These are phyloP conservation scores for Microglena sp. DNA, from an alignment of 139 green algal species.

Conservation along the genomic window DNA sequence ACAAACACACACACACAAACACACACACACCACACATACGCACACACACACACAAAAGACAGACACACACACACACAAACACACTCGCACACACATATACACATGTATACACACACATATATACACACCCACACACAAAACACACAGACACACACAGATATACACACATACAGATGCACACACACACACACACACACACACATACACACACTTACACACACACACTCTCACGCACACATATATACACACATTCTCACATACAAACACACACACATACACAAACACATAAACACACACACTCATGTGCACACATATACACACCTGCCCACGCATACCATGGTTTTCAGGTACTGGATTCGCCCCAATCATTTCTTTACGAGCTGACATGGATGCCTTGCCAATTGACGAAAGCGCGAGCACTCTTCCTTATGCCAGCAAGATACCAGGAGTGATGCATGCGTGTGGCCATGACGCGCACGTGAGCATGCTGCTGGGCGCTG, in stretches of 20 bases:
- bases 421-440: conserved; percentile 2
- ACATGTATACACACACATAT: background rate
- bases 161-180: background rate
- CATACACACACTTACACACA: background rate
- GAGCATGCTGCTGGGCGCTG: conserved; percentile 76
- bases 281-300: no score
- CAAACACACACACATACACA: background rate
- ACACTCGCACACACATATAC: background rate
- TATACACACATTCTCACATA: background rate
- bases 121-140: background rate
- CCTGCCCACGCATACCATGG: no score
- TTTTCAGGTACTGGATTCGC: no score
- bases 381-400: conserved; percentile 89
- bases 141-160: background rate
- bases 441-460: conserved; percentile 69
- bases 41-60: background rate
- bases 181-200: conserved; percentile 1
- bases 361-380: conserved; percentile 53
- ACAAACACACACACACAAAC: background rate
- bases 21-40: background rate
- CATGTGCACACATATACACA: no score
- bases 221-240: background rate
- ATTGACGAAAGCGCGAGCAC: conserved; percentile 37
- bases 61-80: background rate
- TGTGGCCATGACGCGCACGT: conserved; percentile 85